Evolutionary conservation across 345 rosid genomes (phyloP).

Genomic region (Lumnitzera racemosa): DNA sequence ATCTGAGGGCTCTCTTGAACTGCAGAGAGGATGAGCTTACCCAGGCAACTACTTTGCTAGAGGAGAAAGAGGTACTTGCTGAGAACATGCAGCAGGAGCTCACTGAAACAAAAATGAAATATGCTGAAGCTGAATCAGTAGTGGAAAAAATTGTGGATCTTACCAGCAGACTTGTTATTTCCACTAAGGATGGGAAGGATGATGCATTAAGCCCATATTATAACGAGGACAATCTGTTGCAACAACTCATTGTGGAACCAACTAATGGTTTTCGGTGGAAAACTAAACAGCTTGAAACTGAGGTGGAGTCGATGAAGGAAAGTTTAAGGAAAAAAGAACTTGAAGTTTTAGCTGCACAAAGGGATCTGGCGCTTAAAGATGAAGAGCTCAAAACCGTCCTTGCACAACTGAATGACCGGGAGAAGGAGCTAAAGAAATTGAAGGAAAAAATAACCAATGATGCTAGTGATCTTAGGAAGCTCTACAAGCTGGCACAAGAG

Average conservation of each 20-base stretch:
- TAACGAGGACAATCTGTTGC: constrained; percentile 17
- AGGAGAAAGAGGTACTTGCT: constrained; percentile 65
- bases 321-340: constrained; percentile 55
- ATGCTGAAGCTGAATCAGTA: constrained; percentile 61
- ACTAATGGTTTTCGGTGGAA: constrained; percentile 32
- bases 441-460: constrained; percentile 59
- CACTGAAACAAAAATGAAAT: constrained; percentile 36
- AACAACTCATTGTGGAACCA: constrained; percentile 22
- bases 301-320: constrained; percentile 50
- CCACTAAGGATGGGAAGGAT: constrained; percentile 28
- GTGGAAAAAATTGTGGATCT: constrained; percentile 56
- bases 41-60: constrained; percentile 44
- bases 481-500: constrained; percentile 59
- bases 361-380: constrained; percentile 52
- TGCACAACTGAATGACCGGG: constrained; percentile 41
- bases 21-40: constrained; percentile 52
- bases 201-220: constrained; percentile 13
- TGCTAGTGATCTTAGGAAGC: constrained; percentile 50
- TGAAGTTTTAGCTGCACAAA: constrained; percentile 53
- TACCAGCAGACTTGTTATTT: constrained; percentile 42
- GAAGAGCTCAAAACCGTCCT: constrained; percentile 49
- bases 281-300: constrained; percentile 53
- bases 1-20: constrained; percentile 49
- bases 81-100: constrained; percentile 47
- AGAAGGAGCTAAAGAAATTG: constrained; percentile 39